Conservation (phyloP, 352 stramenopile genomes). For the Phytopythium delawarense region DNA sequence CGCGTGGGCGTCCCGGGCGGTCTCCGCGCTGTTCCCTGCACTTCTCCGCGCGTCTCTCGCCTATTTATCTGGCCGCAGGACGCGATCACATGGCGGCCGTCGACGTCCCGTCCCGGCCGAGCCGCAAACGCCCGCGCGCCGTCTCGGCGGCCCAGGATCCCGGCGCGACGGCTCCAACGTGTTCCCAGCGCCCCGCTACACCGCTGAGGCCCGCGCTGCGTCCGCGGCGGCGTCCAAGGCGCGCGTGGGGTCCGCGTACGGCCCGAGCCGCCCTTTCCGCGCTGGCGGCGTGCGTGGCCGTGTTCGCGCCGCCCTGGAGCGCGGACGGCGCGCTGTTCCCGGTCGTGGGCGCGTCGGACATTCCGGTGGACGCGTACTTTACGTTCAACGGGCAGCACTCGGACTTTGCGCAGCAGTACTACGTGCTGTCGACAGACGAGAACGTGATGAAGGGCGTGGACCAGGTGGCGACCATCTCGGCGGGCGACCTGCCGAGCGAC, state of each 20-base stretch:
- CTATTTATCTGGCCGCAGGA: not conserved
- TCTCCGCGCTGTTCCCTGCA: not conserved
- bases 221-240: not conserved
- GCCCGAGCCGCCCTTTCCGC: not conserved
- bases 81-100: not conserved
- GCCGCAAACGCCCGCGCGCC: conserved; percentile 4
- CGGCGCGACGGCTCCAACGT: not conserved
- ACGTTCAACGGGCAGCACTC: conserved; percentile 53
- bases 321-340: not conserved
- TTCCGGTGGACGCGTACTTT: conserved; percentile 44
- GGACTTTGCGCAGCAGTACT: conserved; percentile 69
- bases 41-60: not conserved
- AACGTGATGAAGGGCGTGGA: conserved; percentile 19
- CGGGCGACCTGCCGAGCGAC: conserved; percentile 18
- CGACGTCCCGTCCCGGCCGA: not conserved
- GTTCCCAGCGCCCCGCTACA: not conserved
- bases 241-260: not conserved
- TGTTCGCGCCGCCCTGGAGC: conserved; percentile 1
- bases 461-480: conserved; percentile 23
- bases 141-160: not conserved
- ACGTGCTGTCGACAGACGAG: conserved; percentile 30
- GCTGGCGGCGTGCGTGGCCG: not conserved
- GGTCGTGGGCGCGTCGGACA: conserved; percentile 11
- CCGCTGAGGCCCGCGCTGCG: not conserved
- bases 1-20: not conserved